Conservation (phyloP, 768 basidiomycete genomes). For the Termitomyces sp. region DNA sequence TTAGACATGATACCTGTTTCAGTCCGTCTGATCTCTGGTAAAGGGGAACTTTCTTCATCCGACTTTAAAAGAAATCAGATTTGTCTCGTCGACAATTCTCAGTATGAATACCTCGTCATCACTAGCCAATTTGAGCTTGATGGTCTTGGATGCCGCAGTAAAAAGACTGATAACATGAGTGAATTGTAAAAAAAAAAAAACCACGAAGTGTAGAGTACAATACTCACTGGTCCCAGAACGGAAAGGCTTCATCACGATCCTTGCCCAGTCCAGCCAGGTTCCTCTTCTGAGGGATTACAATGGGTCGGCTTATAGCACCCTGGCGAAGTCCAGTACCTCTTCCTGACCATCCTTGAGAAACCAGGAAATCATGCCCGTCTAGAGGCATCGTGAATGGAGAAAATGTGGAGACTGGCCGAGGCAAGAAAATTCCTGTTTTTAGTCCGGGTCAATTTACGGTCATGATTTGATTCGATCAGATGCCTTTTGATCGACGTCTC, state of each 20-base stretch:
- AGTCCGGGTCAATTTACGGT: not conserved
- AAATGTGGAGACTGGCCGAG: not conserved
- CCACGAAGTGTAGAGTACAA: not conserved
- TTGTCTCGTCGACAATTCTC: not conserved
- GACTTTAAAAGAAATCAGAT: constrained; percentile 1
- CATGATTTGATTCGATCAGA: too few species aligned
- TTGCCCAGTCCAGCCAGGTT: constrained; percentile 84
- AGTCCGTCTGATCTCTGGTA: constrained; percentile 36
- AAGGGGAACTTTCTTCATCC: constrained; percentile 5
- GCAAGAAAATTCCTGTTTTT: not conserved
- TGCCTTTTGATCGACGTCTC: too few species aligned
- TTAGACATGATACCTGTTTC: constrained; percentile 74
- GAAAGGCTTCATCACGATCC: constrained; percentile 91
- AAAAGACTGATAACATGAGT: constrained; percentile 52
- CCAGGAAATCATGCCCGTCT: constrained; percentile 66
- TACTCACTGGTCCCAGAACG: constrained; percentile 97
- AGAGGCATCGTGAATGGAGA: constrained; percentile 46
- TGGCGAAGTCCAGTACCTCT: constrained; percentile 80
- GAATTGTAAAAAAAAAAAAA: not conserved
- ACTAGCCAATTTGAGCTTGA: constrained; percentile 60
- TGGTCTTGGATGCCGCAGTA: constrained; percentile 75
- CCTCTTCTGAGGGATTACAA: constrained; percentile 80
- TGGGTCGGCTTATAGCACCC: constrained; percentile 71
- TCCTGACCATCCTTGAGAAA: constrained; percentile 84
- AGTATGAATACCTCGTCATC: constrained; percentile 33